phyloP scores from a whole-genome alignment of 2,329 filamentous ascomycete species.

The Incumbomyces lentus region DNA sequence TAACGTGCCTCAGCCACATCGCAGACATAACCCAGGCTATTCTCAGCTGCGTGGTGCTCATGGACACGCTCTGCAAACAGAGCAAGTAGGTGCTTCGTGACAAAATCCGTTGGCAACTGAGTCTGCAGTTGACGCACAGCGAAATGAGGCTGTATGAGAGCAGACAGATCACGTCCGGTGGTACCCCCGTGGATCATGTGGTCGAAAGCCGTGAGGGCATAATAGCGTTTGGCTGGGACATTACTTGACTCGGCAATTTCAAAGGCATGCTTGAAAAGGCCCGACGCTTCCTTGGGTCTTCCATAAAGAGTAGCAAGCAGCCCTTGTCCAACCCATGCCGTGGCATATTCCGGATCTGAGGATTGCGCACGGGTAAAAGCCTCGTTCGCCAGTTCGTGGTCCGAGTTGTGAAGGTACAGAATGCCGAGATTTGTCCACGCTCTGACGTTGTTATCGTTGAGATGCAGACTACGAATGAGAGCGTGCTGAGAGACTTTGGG shows the following conservation, averaged over 20 bases:
- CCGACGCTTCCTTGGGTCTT: constrained; percentile 64
- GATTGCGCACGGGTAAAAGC: constrained; percentile 87
- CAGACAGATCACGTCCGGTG: constrained; percentile 30
- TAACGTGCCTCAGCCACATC: constrained; percentile 66
- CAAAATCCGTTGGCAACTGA: constrained; percentile 59
- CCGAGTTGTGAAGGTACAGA: constrained; percentile 73
- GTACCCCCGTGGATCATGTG: constrained; percentile 52
- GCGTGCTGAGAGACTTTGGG: constrained; percentile 85
- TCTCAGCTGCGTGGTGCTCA: constrained; percentile 54
- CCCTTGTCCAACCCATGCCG: constrained; percentile 90
- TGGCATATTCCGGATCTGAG: constrained; percentile 82
- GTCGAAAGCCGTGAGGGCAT: constrained; percentile 73
- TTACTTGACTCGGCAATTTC: constrained; percentile 77
- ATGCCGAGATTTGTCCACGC: constrained; percentile 87
- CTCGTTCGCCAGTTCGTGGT: constrained; percentile 75
- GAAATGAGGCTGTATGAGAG: constrained; percentile 77
- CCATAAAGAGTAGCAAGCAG: constrained; percentile 69
- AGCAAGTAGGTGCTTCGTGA: constrained; percentile 66
- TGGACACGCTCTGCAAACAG: constrained; percentile 73
- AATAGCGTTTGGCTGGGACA: constrained; percentile 64
- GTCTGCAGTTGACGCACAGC: constrained; percentile 70
- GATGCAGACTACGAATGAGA: constrained; percentile 80
- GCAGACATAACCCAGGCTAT: constrained; percentile 57
- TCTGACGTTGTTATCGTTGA: constrained; percentile 77
- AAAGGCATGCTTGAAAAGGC: constrained; percentile 86